Conservation (phyloP, 2,329 filamentous ascomycete species). For the Cladosporium sp. region DNA sequence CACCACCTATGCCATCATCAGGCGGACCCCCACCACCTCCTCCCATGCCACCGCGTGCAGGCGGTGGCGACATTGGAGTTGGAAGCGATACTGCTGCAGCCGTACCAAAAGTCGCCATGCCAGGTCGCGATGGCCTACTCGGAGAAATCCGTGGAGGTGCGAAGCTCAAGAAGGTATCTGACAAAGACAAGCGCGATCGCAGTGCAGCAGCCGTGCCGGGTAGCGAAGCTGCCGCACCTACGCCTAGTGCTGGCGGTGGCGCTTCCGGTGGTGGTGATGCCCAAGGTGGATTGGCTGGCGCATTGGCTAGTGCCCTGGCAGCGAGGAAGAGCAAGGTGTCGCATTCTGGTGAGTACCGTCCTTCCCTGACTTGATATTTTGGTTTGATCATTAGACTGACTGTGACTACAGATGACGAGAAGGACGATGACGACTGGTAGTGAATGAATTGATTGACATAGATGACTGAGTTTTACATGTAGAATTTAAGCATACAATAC, state of each 20-base stretch:
- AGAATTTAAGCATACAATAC: slow-evolving; percentile 10
- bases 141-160: slow-evolving; percentile 70
- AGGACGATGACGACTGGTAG: slow-evolving; percentile 74
- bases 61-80: slow-evolving; percentile 41
- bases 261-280: slow-evolving; percentile 53
- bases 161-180: slow-evolving; percentile 71
- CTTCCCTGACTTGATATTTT: background rate
- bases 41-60: slow-evolving; percentile 39
- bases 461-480: background rate
- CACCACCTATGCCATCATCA: slow-evolving; percentile 49
- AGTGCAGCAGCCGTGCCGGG: slow-evolving; percentile 65
- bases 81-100: slow-evolving; percentile 45
- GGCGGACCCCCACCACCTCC: slow-evolving; percentile 44
- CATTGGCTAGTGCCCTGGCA: slow-evolving; percentile 77
- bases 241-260: slow-evolving; percentile 53
- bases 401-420: slow-evolving; percentile 65
- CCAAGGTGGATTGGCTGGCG: slow-evolving; percentile 45
- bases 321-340: slow-evolving; percentile 91
- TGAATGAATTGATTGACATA: background rate
- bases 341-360: slow-evolving; percentile 85
- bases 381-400: background rate
- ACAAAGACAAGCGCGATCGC: slow-evolving; percentile 68
- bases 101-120: slow-evolving; percentile 48
- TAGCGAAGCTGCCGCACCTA: slow-evolving; percentile 51
- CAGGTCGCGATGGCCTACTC: slow-evolving; percentile 60